Evolutionary conservation across 2,329 filamentous ascomycete species (phyloP).

Genomic region (Sporothrix mexicana): DNA sequence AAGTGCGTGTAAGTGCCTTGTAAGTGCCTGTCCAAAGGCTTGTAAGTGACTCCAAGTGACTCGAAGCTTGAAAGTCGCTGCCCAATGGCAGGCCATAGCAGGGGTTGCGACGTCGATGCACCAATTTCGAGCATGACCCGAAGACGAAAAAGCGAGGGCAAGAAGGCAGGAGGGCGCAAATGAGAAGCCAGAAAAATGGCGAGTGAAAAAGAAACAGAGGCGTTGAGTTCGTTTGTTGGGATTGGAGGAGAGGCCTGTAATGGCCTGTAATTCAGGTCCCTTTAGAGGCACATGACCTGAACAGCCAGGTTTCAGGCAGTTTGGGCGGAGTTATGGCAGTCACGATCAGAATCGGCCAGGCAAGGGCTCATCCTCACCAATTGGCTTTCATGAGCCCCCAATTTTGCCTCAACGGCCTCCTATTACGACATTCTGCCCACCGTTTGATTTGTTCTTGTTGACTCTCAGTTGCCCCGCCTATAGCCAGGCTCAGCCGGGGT

Average conservation of each 20-base stretch:
- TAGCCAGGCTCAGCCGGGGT: neutral
- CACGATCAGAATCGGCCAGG: no score
- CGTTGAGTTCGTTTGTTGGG: no score
- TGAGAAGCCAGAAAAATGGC: neutral
- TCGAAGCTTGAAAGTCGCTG: conserved; percentile 22
- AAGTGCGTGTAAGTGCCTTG: no score
- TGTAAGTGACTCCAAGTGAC: no score
- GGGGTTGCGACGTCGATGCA: conserved; percentile 14
- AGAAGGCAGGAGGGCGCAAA: neutral
- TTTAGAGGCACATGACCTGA: neutral
- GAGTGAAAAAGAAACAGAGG: no score
- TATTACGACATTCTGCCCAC: neutral
- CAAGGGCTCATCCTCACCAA: neutral
- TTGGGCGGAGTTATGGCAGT: no score
- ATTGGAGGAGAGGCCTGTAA: neutral
- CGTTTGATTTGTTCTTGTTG: neutral
- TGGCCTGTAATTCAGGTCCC: neutral
- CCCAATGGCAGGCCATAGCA: conserved; percentile 27
- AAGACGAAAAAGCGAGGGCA: neutral
- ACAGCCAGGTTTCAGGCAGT: neutral
- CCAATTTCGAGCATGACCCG: conserved; percentile 26
- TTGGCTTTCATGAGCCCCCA: neutral
- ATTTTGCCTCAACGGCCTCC: neutral
- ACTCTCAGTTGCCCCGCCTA: conserved; percentile 2
- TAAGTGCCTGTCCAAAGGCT: no score